Evolutionary conservation across 139 green algal species (phyloP), one percentile per base, ranked within the genome.

Genomic region (Tetradesmus obliquus): DNA sequence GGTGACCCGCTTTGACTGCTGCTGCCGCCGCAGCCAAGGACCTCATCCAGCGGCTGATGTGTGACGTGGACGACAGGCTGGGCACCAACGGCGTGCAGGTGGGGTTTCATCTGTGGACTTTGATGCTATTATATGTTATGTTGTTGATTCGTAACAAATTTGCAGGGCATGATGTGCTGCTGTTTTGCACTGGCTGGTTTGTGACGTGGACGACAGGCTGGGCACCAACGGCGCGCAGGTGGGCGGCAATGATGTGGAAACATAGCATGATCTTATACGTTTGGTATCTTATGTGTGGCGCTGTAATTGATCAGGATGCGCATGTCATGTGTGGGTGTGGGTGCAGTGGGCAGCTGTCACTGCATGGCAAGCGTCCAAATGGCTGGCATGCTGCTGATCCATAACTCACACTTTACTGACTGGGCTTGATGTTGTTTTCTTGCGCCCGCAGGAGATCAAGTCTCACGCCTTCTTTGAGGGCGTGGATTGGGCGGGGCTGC

Each of bases 61-160:
- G 97, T 93, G 98, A 99, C 91, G 98, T 98, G 81, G 96, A 99
- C n/a, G 91, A 98, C 32, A 93, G 98, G n/a, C 94, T 99, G 22
- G 98, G 98, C 72, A 97, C 96, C 19, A 83, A 92, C 10, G 94
- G 92, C 0, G 79, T 66, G 94, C 94, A 86, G 93, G 89, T 88
- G 89, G 3, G 76, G 69, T 20, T 5, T 24, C 22, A 86, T 24
- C 10, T 81, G 72, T 81, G 72, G 60, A 72, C 60, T 45, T 45
- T 45, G 32, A 45, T 45, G 32, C 32, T 45, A 45, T 45, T 45
- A 45, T 45, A 45, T 45, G 32, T 45, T 45, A 45, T 45, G 32
- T 45, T 45, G 32, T 45, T 45, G 0, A 45, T 45, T 45, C 32
- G 32, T 45, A 45, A 45, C 32, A 45, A 0, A 45, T 45, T 45